Conservation (phyloP, 139 green algal species). For the Coccomyxa sp. region DNA sequence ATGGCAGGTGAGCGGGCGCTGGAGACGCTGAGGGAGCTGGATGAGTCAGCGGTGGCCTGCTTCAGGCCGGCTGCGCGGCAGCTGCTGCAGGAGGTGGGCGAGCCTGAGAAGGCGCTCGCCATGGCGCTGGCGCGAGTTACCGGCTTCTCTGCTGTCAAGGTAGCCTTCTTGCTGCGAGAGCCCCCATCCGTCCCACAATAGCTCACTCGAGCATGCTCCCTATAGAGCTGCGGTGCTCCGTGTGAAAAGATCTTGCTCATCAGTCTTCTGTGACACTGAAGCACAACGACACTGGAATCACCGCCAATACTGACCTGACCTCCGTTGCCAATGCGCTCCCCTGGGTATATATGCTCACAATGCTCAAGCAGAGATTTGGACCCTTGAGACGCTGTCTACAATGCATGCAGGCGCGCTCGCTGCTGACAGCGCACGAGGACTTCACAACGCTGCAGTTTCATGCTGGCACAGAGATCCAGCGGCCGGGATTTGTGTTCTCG, state of each 20-base stretch:
- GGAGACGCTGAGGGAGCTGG: slow-evolving; percentile 55
- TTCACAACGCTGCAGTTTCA: slow-evolving; percentile 69
- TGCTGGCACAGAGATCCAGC: slow-evolving; percentile 20
- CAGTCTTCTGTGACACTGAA: no score
- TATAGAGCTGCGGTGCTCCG: neutral
- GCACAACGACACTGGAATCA: no score
- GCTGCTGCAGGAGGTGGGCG: slow-evolving; percentile 46
- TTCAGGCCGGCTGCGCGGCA: slow-evolving; percentile 49
- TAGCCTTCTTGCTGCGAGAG: neutral
- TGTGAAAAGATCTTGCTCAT: no score
- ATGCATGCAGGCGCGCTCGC: slow-evolving; percentile 67
- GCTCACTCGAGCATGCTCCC: no score
- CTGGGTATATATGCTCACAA: no score
- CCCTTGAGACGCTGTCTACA: no score
- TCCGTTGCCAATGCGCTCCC: no score
- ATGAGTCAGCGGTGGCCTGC: slow-evolving; percentile 45
- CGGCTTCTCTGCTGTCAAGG: slow-evolving; percentile 52
- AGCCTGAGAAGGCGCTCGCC: slow-evolving; percentile 70
- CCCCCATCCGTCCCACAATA: no score
- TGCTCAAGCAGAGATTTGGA: no score
- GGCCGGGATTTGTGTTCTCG: slow-evolving; percentile 65
- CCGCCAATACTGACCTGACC: no score
- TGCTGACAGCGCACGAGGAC: slow-evolving; percentile 87
- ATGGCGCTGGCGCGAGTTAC: slow-evolving; percentile 86
- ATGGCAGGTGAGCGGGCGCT: slow-evolving; percentile 64